These are phyloP conservation scores for Aspergillus chevalieri DNA, from an alignment of 2,329 filamentous ascomycete genomes.

Conservation along the genomic window DNA sequence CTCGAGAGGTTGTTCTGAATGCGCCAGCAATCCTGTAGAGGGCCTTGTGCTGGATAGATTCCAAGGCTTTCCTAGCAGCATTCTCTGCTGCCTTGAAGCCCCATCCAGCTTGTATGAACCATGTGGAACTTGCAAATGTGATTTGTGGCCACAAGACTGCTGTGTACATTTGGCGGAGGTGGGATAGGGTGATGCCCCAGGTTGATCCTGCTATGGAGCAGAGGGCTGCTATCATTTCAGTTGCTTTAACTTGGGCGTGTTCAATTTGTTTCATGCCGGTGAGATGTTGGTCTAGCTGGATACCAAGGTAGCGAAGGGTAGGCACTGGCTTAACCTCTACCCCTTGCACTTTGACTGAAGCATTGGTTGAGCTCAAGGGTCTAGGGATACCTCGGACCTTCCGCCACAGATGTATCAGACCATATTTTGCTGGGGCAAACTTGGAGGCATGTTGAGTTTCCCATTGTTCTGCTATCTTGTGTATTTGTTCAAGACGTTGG, in stretches of 20 bases:
- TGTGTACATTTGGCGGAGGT: constrained; percentile 16
- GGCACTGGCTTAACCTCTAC: neutral
- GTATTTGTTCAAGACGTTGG: neutral
- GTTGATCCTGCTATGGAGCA: neutral
- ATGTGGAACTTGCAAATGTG: too few relatives aligned
- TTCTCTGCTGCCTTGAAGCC: too few relatives aligned
- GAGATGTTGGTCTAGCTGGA: neutral
- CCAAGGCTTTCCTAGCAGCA: too few relatives aligned
- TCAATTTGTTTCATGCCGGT: neutral
- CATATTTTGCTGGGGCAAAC: neutral
- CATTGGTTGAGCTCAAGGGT: neutral
- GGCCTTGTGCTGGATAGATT: too few relatives aligned
- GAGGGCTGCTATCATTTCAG: neutral
- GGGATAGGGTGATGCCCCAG: neutral
- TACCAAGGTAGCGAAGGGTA: neutral
- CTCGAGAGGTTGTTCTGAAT: too few relatives aligned
- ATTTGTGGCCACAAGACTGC: too few relatives aligned
- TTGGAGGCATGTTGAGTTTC: neutral
- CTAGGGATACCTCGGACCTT: neutral
- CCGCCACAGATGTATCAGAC: neutral
- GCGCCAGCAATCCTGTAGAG: too few relatives aligned
- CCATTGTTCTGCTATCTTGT: neutral
- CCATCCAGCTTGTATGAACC: too few relatives aligned
- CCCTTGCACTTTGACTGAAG: neutral
- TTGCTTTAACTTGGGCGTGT: neutral